These are phyloP conservation scores for Hydnum rufescens DNA, from an alignment of 768 basidiomycete species.

Conservation along the genomic window DNA sequence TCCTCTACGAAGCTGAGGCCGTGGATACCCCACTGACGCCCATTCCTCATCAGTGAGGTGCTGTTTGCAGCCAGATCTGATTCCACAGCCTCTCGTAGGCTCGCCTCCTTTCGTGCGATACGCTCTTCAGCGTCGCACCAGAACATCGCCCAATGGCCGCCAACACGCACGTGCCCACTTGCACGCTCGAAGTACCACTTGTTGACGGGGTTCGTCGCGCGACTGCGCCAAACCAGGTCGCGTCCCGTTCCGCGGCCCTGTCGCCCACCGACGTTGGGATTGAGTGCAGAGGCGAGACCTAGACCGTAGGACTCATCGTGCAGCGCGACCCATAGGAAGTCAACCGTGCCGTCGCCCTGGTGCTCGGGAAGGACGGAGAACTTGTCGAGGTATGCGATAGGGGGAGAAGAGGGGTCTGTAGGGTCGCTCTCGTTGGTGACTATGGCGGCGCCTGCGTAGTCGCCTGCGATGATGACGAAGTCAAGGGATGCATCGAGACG, in stretches of 20 bases:
- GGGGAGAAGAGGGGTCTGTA: slow-evolving; percentile 11
- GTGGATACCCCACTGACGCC: slow-evolving; percentile 11
- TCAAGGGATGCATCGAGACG: slow-evolving; percentile 64
- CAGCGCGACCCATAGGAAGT: slow-evolving; percentile 96
- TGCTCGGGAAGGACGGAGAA: slow-evolving; percentile 89
- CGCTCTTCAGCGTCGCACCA: slow-evolving; percentile 96
- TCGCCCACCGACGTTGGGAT: slow-evolving; percentile 78
- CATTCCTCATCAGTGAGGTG: slow-evolving; percentile 8
- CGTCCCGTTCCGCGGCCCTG: slow-evolving; percentile 76
- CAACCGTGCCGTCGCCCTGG: slow-evolving; percentile 96
- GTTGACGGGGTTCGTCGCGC: slow-evolving; percentile 88
- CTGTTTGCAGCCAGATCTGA: neutral
- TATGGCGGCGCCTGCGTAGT: slow-evolving; percentile 87
- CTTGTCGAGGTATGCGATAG: slow-evolving; percentile 90
- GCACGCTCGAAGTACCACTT: slow-evolving; percentile 99
- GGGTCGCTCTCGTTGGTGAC: slow-evolving; percentile 40
- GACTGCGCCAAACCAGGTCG: slow-evolving; percentile 89
- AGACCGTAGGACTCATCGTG: slow-evolving; percentile 97
- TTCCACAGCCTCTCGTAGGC: slow-evolving; percentile 2
- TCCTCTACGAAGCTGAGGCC: slow-evolving; percentile 53
- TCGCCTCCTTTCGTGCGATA: slow-evolving; percentile 25
- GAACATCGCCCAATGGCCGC: slow-evolving; percentile 75
- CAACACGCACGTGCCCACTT: slow-evolving; percentile 67
- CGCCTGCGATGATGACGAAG: slow-evolving; percentile 84
- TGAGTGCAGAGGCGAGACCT: slow-evolving; percentile 81